Conservation (phyloP, 148 eudicot genomes). For the Amaranthus palmeri region DNA sequence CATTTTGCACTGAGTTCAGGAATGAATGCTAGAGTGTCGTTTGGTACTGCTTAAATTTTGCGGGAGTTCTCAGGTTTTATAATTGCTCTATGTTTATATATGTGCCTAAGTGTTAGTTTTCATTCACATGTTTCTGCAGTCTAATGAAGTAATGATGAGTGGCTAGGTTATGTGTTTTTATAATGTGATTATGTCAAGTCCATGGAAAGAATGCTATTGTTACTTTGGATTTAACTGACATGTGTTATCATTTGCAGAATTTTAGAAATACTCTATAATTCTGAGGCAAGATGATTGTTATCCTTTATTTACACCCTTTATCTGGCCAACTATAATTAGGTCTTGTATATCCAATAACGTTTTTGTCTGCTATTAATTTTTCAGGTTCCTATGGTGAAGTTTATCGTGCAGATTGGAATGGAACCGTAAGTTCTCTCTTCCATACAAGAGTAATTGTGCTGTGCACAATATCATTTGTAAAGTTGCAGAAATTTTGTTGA, state of each 20-base stretch:
- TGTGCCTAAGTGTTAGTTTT: too few relatives aligned
- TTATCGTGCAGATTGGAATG: slow-evolving; percentile 93
- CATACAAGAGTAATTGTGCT: not conserved
- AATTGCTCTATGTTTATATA: too few relatives aligned
- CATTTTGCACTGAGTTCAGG: too few relatives aligned
- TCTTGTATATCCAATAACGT: not conserved
- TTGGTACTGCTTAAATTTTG: too few relatives aligned
- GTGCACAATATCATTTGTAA: not conserved
- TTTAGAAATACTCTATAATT: too few relatives aligned
- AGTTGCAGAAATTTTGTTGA: not conserved
- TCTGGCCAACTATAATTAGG: too few relatives aligned
- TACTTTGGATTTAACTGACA: not conserved
- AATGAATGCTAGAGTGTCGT: too few relatives aligned
- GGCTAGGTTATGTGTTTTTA: not conserved
- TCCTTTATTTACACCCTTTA: too few relatives aligned
- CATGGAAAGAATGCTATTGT: not conserved
- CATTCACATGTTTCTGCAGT: too few relatives aligned
- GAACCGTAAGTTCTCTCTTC: slow-evolving; percentile 65
- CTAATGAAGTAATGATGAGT: too few relatives aligned
- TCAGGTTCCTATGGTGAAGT: slow-evolving; percentile 99
- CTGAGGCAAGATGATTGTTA: too few relatives aligned
- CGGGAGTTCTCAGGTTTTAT: too few relatives aligned
- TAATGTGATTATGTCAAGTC: not conserved
- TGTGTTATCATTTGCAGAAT: not conserved
- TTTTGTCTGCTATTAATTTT: slow-evolving; percentile 20